A percentile compares a stretch with the other conserved stretches of the same genome.
phyloP scores from a whole-genome alignment of 176 grass and related monocot genomes.

The Canna indica region DNA sequence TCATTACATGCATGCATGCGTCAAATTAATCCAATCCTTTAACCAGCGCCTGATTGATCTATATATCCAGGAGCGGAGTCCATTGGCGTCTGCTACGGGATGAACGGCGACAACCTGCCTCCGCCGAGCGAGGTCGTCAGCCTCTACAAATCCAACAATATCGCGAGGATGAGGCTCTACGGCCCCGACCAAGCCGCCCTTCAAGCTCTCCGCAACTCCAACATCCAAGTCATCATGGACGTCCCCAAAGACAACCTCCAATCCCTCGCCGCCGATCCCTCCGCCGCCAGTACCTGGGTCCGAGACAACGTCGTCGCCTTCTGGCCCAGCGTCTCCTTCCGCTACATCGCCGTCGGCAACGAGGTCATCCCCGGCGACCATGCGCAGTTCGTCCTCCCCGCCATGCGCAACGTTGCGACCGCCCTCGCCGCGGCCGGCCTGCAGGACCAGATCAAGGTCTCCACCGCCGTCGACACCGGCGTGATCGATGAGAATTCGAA shows the following conservation, averaged over 20 bases:
- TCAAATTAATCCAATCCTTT: too few species aligned
- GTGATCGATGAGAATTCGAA: constrained; percentile 42
- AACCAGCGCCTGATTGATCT: too few species aligned
- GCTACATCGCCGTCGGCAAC: constrained; percentile 48
- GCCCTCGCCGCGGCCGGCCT: constrained; percentile 45
- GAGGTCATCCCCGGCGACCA: constrained; percentile 47
- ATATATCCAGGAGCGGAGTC: constrained; percentile 6
- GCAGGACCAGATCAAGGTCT: constrained; percentile 36
- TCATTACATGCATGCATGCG: too few species aligned
- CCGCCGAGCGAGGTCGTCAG: constrained; percentile 3
- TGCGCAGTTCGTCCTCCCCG: constrained; percentile 37
- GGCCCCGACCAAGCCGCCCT: constrained; percentile 8
- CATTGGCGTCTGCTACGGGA: constrained; percentile 24
- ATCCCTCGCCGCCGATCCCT: constrained; percentile 3
- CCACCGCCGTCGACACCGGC: constrained; percentile 46
- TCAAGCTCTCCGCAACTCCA: constrained; percentile 16
- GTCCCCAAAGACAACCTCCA: constrained; percentile 7
- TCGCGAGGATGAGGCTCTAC: constrained; percentile 23
- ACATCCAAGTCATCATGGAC: constrained; percentile 21
- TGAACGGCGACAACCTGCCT: constrained; percentile 26
- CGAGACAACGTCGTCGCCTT: constrained; percentile 4
- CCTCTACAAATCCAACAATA: constrained; percentile 14
- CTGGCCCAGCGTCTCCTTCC: constrained; percentile 23
- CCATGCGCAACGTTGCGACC: constrained; percentile 45
- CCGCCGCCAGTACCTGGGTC: constrained; percentile 18